Percentiles rank a stretch among this genome's conserved stretches.
Conservation (phyloP, 2,329 filamentous ascomycete species). For the Aotearoamyces nothofagi region DNA sequence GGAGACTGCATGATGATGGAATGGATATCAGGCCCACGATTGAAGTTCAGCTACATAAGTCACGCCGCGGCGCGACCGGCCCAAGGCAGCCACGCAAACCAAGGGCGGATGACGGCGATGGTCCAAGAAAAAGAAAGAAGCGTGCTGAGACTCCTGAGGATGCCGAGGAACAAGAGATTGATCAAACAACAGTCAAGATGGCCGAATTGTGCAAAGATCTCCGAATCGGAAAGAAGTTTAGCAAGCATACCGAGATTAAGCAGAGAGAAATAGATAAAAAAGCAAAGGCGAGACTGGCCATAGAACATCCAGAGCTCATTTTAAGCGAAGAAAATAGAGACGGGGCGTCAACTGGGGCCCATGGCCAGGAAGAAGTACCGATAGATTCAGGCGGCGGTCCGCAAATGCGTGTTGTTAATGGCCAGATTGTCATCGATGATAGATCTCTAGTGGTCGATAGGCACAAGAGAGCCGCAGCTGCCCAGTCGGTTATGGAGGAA, state of each 20-base stretch:
- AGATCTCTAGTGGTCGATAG: conserved; percentile 52
- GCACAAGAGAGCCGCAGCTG: conserved; percentile 42
- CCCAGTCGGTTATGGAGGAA: conserved; percentile 37
- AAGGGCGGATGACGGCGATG: conserved; percentile 5
- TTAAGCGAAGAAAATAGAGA: conserved; percentile 5
- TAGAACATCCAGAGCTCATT: conserved; percentile 3
- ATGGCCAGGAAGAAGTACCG: conserved; percentile 8
- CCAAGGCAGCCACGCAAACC: conserved; percentile 3
- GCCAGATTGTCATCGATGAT: conserved; percentile 58
- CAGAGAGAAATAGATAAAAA: conserved; percentile 40
- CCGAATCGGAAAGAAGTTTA: conserved; percentile 59
- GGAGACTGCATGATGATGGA: conserved; percentile 2
- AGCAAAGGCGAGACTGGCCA: conserved; percentile 15
- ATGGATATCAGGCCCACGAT: conserved; percentile 4
- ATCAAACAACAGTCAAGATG: conserved; percentile 54
- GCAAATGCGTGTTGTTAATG: conserved; percentile 22
- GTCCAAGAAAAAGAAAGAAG: conserved; percentile 10
- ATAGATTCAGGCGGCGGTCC: conserved; percentile 5
- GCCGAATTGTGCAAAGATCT: conserved; percentile 55
- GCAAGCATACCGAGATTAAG: conserved; percentile 56
- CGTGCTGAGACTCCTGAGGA: conserved; percentile 40
- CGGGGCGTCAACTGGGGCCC: background rate
- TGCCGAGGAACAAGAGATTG: conserved; percentile 45
- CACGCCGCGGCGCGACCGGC: background rate
- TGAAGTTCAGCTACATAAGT: conserved; percentile 3